Percentiles rank a stretch among this genome's conserved stretches.
phyloP scores from a whole-genome alignment of 768 basidiomycete genomes.

The Podaxis rugospora region DNA sequence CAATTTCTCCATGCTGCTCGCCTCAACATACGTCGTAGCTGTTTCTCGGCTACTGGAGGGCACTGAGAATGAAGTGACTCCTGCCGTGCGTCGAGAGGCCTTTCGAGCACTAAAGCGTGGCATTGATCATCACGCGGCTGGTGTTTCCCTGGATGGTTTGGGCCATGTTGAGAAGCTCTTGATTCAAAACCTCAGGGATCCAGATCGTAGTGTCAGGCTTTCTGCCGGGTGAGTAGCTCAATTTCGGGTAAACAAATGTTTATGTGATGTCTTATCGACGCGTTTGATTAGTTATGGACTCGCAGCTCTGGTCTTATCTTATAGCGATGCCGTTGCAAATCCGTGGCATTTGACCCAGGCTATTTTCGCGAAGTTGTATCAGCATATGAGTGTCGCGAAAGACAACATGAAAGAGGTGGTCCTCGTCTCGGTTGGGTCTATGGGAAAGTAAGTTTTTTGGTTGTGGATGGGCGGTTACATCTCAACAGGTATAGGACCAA shows the following conservation, averaged over 20 bases:
- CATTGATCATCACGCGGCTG: conserved; percentile 35
- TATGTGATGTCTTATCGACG: background rate
- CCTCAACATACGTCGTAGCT: conserved; percentile 31
- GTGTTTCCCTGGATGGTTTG: conserved; percentile 27
- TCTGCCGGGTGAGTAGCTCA: conserved; percentile 58
- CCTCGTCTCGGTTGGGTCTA: conserved; percentile 53
- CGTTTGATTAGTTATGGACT: conserved; percentile 38
- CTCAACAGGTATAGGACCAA: conserved; percentile 32
- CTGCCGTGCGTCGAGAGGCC: conserved; percentile 38
- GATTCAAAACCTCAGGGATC: conserved; percentile 45
- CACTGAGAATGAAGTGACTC: conserved; percentile 38
- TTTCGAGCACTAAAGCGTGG: conserved; percentile 36
- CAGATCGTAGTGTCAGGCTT: conserved; percentile 56
- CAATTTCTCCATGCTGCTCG: conserved; percentile 21
- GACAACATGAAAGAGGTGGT: conserved; percentile 58
- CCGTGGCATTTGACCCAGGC: conserved; percentile 31
- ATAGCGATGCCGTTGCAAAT: conserved; percentile 27
- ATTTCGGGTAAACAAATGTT: background rate
- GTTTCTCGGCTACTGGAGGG: conserved; percentile 43
- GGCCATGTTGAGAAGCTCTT: conserved; percentile 25
- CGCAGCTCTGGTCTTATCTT: conserved; percentile 41
- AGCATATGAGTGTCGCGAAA: conserved; percentile 41
- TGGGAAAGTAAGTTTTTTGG: conserved; percentile 40
- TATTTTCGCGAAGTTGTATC: conserved; percentile 43
- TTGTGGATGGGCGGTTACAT: background rate